These are phyloP conservation scores for Mycena metata DNA, from an alignment of 768 basidiomycete genomes.

Conservation along the genomic window DNA sequence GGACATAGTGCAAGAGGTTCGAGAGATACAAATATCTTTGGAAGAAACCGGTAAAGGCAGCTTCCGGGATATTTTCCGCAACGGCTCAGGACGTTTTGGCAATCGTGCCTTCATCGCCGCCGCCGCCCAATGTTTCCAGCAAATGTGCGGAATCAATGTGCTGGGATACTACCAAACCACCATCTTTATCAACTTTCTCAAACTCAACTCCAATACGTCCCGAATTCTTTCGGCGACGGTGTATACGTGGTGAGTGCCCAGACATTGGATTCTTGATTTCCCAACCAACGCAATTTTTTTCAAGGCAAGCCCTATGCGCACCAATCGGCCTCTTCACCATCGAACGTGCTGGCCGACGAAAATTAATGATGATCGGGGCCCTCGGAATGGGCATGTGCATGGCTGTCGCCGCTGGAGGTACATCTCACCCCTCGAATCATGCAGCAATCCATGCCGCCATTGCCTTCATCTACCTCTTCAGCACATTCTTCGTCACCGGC, in stretches of 20 bases:
- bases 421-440: conserved; percentile 26
- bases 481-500: conserved; percentile 35
- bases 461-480: conserved; percentile 39
- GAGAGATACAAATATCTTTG: conserved; percentile 34
- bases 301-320: conserved; percentile 36
- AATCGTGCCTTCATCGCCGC: conserved; percentile 39
- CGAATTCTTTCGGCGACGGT: conserved; percentile 34
- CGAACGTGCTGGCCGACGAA: conserved; percentile 35
- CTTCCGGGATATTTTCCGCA: conserved; percentile 38
- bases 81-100: conserved; percentile 34
- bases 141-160: conserved; percentile 38
- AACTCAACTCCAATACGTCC: conserved; percentile 27
- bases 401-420: conserved; percentile 30
- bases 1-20: conserved; percentile 24
- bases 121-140: conserved; percentile 35
- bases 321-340: conserved; percentile 38
- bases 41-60: conserved; percentile 35
- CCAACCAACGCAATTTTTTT: no score
- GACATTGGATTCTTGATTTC: no score
- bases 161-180: conserved; percentile 38
- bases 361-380: conserved; percentile 36
- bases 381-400: conserved; percentile 38
- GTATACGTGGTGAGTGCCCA: conserved; percentile 29
- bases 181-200: conserved; percentile 31
- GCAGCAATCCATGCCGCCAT: conserved; percentile 35